Evolutionary conservation across 164 flowering plant genomes (phyloP).

Genomic region (Berberis vulgaris): DNA sequence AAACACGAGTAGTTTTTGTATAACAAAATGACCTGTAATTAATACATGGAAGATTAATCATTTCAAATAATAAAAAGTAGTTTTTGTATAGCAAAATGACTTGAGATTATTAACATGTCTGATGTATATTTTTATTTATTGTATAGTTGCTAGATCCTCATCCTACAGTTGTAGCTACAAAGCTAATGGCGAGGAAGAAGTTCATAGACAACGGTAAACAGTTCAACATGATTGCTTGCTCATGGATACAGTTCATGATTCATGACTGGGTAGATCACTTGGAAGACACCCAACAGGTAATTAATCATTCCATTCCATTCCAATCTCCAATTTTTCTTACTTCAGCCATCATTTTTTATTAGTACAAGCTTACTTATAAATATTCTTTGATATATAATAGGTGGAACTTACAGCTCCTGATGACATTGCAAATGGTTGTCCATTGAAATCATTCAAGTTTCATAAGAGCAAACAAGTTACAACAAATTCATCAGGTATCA

Average conservation of each 20-base stretch:
- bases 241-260: slow-evolving; percentile 59
- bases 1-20: too few relatives aligned
- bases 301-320: neutral
- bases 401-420: slow-evolving; percentile 28
- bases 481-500: slow-evolving; percentile 3
- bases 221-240: slow-evolving; percentile 41
- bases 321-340: too few relatives aligned
- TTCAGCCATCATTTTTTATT: neutral
- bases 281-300: slow-evolving; percentile 43
- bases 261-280: slow-evolving; percentile 55
- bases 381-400: slow-evolving; percentile 9
- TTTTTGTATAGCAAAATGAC: too few relatives aligned
- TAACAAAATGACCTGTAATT: too few relatives aligned
- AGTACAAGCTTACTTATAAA: too few relatives aligned
- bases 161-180: slow-evolving; percentile 37
- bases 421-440: slow-evolving; percentile 31
- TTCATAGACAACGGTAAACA: slow-evolving; percentile 37
- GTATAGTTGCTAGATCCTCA: slow-evolving; percentile 40
- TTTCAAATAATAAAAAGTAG: too few relatives aligned
- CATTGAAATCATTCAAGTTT: slow-evolving; percentile 42
- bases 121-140: neutral
- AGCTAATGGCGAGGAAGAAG: slow-evolving; percentile 36
- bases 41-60: too few relatives aligned
- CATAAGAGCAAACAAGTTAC: slow-evolving; percentile 14
- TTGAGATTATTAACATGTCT: too few relatives aligned